These are phyloP conservation scores for Diplodia scrobiculata DNA, from an alignment of 2,329 filamentous ascomycete genomes.

Conservation along the genomic window DNA sequence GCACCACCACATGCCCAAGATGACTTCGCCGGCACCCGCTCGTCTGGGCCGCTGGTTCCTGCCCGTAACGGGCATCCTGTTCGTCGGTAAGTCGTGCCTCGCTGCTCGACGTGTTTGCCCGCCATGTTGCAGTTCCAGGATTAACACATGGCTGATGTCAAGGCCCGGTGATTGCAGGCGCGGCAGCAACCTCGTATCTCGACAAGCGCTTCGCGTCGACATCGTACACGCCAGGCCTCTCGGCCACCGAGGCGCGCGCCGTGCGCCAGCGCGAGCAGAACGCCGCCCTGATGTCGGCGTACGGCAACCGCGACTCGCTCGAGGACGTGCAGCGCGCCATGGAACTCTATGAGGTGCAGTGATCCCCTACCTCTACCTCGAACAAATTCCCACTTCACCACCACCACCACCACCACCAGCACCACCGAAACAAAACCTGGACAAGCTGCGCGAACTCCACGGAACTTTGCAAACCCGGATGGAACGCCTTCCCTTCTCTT, in stretches of 20 bases:
- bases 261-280: slow-evolving; percentile 25
- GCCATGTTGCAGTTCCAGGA: too few species aligned
- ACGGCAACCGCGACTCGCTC: slow-evolving; percentile 26
- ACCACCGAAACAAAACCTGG: neutral
- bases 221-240: slow-evolving; percentile 9
- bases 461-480: neutral
- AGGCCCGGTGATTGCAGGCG: slow-evolving; percentile 11
- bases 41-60: slow-evolving; percentile 19
- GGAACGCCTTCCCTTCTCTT: neutral
- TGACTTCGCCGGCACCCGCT: slow-evolving; percentile 16
- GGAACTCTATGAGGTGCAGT: slow-evolving; percentile 29
- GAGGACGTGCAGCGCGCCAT: slow-evolving; percentile 29
- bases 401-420: neutral
- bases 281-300: slow-evolving; percentile 25
- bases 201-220: slow-evolving; percentile 25
- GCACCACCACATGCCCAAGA: slow-evolving; percentile 11
- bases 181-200: slow-evolving; percentile 21
- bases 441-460: neutral
- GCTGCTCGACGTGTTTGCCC: neutral
- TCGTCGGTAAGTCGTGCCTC: slow-evolving; percentile 12
- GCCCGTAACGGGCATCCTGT: slow-evolving; percentile 16
- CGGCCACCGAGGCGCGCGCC: slow-evolving; percentile 4
- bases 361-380: neutral
- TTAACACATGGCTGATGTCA: neutral
- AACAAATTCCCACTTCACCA: neutral